phyloP scores from a whole-genome alignment of 2,329 filamentous ascomycete species.

The Lachnellula hyalina region DNA sequence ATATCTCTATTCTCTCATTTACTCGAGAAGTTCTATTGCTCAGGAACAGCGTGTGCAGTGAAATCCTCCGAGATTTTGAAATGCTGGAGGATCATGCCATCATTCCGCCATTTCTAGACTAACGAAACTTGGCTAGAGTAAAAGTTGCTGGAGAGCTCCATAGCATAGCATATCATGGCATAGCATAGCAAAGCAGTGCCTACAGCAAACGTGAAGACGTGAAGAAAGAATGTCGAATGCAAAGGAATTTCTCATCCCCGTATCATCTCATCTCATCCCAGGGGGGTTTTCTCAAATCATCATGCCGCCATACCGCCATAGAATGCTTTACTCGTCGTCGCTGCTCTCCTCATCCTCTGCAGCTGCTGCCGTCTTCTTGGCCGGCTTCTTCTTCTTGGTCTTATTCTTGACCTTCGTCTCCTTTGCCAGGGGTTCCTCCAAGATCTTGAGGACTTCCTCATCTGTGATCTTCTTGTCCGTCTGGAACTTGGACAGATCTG shows the following conservation, averaged over 20 bases:
- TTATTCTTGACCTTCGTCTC: slow-evolving; percentile 92
- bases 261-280: not conserved
- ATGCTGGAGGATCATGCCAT: not conserved
- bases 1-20: slow-evolving; percentile 18
- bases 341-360: slow-evolving; percentile 29
- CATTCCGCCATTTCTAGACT: slow-evolving; percentile 3
- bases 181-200: slow-evolving; percentile 6
- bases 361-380: slow-evolving; percentile 38
- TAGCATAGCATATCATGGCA: slow-evolving; percentile 19
- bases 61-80: not conserved
- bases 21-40: slow-evolving; percentile 21
- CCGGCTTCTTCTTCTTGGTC: slow-evolving; percentile 54
- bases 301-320: slow-evolving; percentile 1
- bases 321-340: slow-evolving; percentile 35
- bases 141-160: slow-evolving; percentile 19
- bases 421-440: slow-evolving; percentile 81
- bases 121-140: slow-evolving; percentile 17
- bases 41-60: not conserved
- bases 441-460: slow-evolving; percentile 89
- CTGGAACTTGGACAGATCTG: slow-evolving; percentile 79
- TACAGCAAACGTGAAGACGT: slow-evolving; percentile 15
- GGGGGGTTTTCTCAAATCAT: not conserved
- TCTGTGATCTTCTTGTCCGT: slow-evolving; percentile 97
- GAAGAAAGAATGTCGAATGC: slow-evolving; percentile 1
- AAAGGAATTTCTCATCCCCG: not conserved